Evolutionary conservation across 2,329 filamentous ascomycete genomes (phyloP), one percentile per base, ranked within the genome.

Genomic region (Capronia coronata): DNA sequence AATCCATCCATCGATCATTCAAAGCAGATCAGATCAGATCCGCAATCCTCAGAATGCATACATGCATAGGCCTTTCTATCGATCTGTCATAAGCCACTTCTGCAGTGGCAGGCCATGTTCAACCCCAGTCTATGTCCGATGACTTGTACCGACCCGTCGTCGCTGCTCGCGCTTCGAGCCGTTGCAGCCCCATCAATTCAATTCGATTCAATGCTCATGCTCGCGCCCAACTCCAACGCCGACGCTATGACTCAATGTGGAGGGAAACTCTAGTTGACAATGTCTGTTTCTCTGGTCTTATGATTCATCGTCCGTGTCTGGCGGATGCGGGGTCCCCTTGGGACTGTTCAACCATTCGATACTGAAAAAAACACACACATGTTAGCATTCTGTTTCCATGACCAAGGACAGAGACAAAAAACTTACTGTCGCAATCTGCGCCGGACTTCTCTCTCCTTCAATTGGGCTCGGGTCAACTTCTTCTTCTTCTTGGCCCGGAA

Each of bases 391-490:
- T 16, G 10, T 34, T 4, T 23, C 29, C 11, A 18, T 37, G 34
- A 16, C 23, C 34, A 29, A n/a, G 32, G 14, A 35, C 10, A 13
- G 2, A 38, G 38, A 18, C 7, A 21, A 27, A n/a, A 21, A 42
- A 55, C 52, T 55, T 51, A 55, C 52, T 98, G 89, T 62, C 93
- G 82, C 69, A 97, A 74, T 61, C 93, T 79, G 59, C 91, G 80
- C 57, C 94, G 79, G 37, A 86, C 85, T 71, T 97, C 91, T 16
- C 86, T 78, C 68, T 98, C 93, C 79, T 98, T 98, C 66, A 90
- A 61, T 70, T 98, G 89, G 71, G 89, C 89, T 75, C 94, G 87
- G 49, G 93, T 98, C 80, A 93, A 80, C 87, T 98, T 98, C 73
- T 84, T 84, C 79, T 90, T 93, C 29, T 70, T 69, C 70, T 78